Conservation (phyloP, 306 rosid species). For the Sesbania bispinosa region DNA sequence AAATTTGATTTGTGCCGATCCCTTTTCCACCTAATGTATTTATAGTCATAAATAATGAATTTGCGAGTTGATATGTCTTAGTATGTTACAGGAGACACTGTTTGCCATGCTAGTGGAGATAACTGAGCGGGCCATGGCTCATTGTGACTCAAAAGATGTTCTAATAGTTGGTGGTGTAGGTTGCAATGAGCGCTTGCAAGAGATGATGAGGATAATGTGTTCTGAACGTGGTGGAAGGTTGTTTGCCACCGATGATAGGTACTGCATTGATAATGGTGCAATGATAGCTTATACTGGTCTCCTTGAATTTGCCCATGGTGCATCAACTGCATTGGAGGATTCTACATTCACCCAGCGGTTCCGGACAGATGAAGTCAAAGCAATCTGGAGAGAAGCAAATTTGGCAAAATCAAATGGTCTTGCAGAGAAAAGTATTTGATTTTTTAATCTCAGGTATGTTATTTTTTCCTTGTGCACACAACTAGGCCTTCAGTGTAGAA, state of each 20-base stretch:
- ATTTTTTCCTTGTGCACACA: neutral
- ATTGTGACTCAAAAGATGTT: conserved; percentile 81
- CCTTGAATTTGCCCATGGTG: conserved; percentile 72
- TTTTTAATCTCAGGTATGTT: conserved; percentile 20
- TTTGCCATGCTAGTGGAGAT: conserved; percentile 98
- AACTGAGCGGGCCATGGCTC: conserved; percentile 96
- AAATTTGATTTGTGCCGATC: neutral
- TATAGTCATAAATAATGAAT: neutral
- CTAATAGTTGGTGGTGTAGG: conserved; percentile 97
- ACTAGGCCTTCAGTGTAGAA: neutral
- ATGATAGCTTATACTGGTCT: conserved; percentile 97
- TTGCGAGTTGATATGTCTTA: conserved; percentile 16
- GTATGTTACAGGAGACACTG: conserved; percentile 58
- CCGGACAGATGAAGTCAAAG: conserved; percentile 90
- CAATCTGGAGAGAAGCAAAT: conserved; percentile 73
- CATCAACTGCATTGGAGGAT: conserved; percentile 61
- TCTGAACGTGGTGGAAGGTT: conserved; percentile 80
- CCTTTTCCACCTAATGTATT: neutral
- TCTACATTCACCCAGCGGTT: conserved; percentile 84
- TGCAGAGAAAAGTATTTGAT: conserved; percentile 30
- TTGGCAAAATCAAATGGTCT: conserved; percentile 26
- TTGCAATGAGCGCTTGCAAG: conserved; percentile 85
- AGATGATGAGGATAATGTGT: conserved; percentile 95
- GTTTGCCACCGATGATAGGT: conserved; percentile 92
- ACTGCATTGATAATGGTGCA: conserved; percentile 90